A percentile compares a stretch with the other conserved stretches of the same genome.
These are phyloP conservation scores for Cytospora piceae DNA, from an alignment of 2,329 filamentous ascomycete genomes.

Conservation along the genomic window DNA sequence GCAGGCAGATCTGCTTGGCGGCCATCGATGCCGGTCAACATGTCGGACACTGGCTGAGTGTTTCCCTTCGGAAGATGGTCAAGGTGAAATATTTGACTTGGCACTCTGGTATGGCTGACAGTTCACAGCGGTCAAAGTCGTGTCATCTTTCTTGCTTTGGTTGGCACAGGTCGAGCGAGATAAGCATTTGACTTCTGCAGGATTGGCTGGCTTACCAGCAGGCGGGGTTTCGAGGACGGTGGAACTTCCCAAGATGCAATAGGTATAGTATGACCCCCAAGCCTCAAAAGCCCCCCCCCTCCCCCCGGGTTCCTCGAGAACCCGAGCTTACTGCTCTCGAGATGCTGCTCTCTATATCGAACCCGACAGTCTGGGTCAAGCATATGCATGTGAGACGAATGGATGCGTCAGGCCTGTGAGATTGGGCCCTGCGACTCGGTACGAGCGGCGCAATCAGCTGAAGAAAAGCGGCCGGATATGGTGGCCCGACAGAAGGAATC, in stretches of 20 bases:
- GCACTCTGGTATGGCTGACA: not conserved
- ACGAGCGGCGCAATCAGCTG: conserved; percentile 16
- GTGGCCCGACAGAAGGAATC: not conserved
- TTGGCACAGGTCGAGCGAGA: not conserved
- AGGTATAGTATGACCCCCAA: not conserved
- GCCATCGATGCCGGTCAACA: conserved; percentile 12
- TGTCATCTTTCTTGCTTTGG: conserved; percentile 7
- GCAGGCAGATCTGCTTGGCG: not conserved
- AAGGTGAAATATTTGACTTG: not conserved
- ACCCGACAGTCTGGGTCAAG: conserved; percentile 25
- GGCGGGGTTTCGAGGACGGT: conserved; percentile 4
- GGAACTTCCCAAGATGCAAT: not conserved
- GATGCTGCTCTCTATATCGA: not conserved
- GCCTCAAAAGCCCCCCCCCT: not conserved
- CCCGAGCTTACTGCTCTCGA: not conserved
- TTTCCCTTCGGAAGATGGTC: not conserved
- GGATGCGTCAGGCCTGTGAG: conserved; percentile 10
- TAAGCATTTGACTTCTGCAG: conserved; percentile 2
- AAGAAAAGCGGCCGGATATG: conserved; percentile 3
- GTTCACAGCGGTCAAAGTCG: conserved; percentile 9
- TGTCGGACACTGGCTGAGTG: conserved; percentile 1
- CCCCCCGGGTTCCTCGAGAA: not conserved
- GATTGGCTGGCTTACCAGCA: not conserved
- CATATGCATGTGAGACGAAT: conserved; percentile 20
- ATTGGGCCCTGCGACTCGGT: conserved; percentile 9